These are phyloP conservation scores for Citrus sinensis DNA, from an alignment of 345 rosid species.

Conservation along the genomic window DVS_A1.0 CM039164.1:25739001-25739500, in stretches of 20 bases:
- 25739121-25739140: conserved; percentile 29
- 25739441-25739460: conserved; percentile 53
- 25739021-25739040: conserved; percentile 19
- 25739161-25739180: conserved; percentile 38
- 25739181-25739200: conserved; percentile 48
- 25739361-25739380: conserved; percentile 50
- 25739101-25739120: conserved; percentile 33
- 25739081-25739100: conserved; percentile 26
- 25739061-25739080: conserved; percentile 21
- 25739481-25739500: conserved; percentile 53
- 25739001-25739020: conserved; percentile 38
- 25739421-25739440: conserved; percentile 65
- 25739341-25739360: conserved; percentile 55
- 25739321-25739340: conserved; percentile 67
- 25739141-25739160: conserved; percentile 23
- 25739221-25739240: conserved; percentile 37
- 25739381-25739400: conserved; percentile 51
- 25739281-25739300: conserved; percentile 49
- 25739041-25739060: conserved; percentile 30
- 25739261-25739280: conserved; percentile 40
- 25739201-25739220: conserved; percentile 51
- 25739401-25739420: conserved; percentile 56
- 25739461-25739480: conserved; percentile 53
- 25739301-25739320: conserved; percentile 60
- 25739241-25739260: conserved; percentile 33